Percentiles rank a stretch among this genome's conserved stretches.
Evolutionary conservation across 305 asterid species (phyloP).

Genomic region (Solanum chacoense): DNA sequence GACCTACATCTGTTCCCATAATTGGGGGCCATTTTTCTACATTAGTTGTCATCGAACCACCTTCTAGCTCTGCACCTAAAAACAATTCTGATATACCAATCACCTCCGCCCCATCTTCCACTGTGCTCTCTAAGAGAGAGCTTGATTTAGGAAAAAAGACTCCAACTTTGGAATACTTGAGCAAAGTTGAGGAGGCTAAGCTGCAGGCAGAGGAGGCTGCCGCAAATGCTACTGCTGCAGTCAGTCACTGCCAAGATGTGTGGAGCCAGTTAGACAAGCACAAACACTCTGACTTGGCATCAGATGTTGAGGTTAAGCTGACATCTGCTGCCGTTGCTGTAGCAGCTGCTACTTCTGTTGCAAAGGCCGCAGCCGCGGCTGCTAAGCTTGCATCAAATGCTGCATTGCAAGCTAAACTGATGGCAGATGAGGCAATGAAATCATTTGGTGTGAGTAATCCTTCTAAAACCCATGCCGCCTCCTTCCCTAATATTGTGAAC

Average conservation of each 20-base stretch:
- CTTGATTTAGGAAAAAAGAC: constrained; percentile 40
- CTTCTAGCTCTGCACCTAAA: constrained; percentile 37
- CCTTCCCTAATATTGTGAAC: constrained; percentile 23
- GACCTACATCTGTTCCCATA: constrained; percentile 23
- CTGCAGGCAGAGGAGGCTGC: constrained; percentile 85
- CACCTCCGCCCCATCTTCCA: constrained; percentile 24
- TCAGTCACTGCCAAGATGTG: constrained; percentile 67
- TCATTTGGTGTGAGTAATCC: constrained; percentile 24
- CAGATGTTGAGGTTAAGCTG: constrained; percentile 62
- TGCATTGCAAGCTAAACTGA: constrained; percentile 74
- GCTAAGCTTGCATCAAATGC: constrained; percentile 88
- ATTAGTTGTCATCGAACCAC: constrained; percentile 49
- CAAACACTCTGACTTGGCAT: constrained; percentile 44
- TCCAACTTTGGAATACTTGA: constrained; percentile 27
- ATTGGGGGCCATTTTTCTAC: constrained; percentile 47
- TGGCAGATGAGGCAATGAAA: constrained; percentile 75
- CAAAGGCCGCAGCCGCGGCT: constrained; percentile 98
- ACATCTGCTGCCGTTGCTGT: constrained; percentile 81
- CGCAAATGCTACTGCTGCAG: constrained; percentile 64
- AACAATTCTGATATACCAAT: constrained; percentile 31
- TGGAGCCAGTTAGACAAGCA: constrained; percentile 71
- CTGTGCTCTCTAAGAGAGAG: constrained; percentile 32
- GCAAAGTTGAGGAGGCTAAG: constrained; percentile 76
- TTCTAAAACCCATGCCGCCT: constrained; percentile 10
- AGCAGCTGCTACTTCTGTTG: constrained; percentile 95